Base-by-base conservation (phyloP, 75 land plant genomes). In the Cryptomeria japonica region DNA sequence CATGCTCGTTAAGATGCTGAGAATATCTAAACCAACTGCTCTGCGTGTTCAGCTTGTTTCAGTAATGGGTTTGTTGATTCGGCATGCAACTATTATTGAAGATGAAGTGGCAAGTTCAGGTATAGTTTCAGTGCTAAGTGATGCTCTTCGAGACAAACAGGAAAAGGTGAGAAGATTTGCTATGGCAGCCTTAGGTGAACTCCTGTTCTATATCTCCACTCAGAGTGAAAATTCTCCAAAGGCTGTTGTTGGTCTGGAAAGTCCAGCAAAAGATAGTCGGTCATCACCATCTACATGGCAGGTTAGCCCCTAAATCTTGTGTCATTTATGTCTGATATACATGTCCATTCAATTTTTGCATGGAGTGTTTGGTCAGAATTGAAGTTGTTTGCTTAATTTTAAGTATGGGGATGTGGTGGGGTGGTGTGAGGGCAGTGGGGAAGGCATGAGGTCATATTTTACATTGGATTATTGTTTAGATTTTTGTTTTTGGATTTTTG, bases 161-260 rank as follows among this genome's bases (percentile, higher is more conserved):
- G 99, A 98, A 61, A 98, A 95, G 93, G 97, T 95, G 10, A 91
- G 99, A 91, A 93, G 99, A 77, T 97, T 94, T 88, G 95, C 96
- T 31, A 98, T 98, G 99, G 99, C 99, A 89, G 94, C 99, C 78
- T 88, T 98, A 46, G 99, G 99, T 51, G 99, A 98, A 87, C 90
- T 98, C 84, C 76, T 98, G 53, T 98, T 97, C 85, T 97, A 98
- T 87, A 96, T 98, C 47, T 93, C 97, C 53, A 96, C 99, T 79
- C 97, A 95, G 79, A 91, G 84, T 91, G 99, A 96, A 51, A 85
- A 80, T 25, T 70, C 91, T 64, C 88, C 85, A 44, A 91, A 87
- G 80, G 92, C 95, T 86, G 87, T 38, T 28, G 89, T 64, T 91
- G 93, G 91, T 58, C 90, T 49, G 87, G 97, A 95, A 51, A 94